A percentile compares a stretch with the other conserved stretches of the same genome.
Conservation (phyloP, 2,329 filamentous ascomycete species). For the Fusarium sp. region DNA sequence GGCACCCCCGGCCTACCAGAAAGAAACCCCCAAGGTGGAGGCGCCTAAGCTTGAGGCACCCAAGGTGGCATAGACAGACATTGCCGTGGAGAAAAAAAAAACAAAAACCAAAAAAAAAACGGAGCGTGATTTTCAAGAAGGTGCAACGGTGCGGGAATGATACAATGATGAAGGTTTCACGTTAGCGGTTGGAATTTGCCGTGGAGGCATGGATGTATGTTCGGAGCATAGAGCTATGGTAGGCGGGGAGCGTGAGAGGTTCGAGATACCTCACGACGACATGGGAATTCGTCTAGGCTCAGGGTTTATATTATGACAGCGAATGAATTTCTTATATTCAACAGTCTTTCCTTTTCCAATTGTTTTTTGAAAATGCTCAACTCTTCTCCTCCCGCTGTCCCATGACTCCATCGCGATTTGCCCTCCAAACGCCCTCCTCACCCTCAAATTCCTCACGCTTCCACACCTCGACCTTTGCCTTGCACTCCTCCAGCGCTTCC, state of each 20-base stretch:
- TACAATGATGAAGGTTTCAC: constrained; percentile 7
- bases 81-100: background rate
- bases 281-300: constrained; percentile 2
- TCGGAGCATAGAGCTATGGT: constrained; percentile 9
- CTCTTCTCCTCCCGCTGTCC: constrained; percentile 56
- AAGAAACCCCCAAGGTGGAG: constrained; percentile 20
- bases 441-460: constrained; percentile 88
- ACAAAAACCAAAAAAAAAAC: background rate
- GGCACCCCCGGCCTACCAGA: constrained; percentile 49
- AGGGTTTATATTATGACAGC: constrained; percentile 16
- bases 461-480: constrained; percentile 91
- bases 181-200: constrained; percentile 15
- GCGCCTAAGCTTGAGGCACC: background rate
- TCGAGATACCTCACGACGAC: background rate
- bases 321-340: background rate
- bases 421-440: constrained; percentile 83
- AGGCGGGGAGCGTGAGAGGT: background rate
- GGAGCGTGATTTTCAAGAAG: background rate
- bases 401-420: constrained; percentile 76
- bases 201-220: constrained; percentile 4
- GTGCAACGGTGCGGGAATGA: background rate
- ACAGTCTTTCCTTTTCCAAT: background rate
- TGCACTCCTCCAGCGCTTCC: constrained; percentile 86
- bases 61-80: background rate
- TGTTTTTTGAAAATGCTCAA: background rate